Base-by-base conservation (phyloP, 306 rosid species). In the Vigna mungo region DNA sequence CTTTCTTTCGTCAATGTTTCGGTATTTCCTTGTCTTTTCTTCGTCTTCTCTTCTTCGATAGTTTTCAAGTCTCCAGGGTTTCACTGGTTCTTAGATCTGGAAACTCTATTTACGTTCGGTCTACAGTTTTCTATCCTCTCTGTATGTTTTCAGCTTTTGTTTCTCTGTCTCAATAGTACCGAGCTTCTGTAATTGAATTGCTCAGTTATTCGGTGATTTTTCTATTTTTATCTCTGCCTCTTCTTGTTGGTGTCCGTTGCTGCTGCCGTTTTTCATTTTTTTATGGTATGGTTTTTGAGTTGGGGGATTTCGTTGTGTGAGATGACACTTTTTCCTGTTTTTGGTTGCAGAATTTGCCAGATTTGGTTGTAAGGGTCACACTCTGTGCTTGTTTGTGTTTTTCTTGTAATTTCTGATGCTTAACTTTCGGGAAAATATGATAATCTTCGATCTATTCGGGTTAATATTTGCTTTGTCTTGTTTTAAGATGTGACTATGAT, bases 41-140 rank as follows among this genome's bases (percentile, higher is more conserved):
- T 39, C 82, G 25, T 59, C 37, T 30, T 44, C 9, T 8, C 2
- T 55, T 25, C 13, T 61, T 48, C 66, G 21, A 21, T 63, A 14
- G 44, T 47, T 72, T 66, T 68, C 13, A 39, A 77, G 18, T 23
- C 37, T 46, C 56, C 13, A 63, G 51, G 75, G 59, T 10, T 64
- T 30, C 46, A 61, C 66, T 55, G 51, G 13, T 68, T 77, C 34
- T 16, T 71, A 84, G 85, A 84, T 84, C 83, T 68, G 81, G 72
- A 54, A 21, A 46, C 72, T n/a, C 44, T 21, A n/a, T 36, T 27
- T 36, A 47, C 2, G 8, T 55, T 73, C 47, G 15, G 14, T 75
- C 27, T 6, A 7, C 17, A 37, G 0, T 41, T 41, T 41, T 9
- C 46, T 9, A 9, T 52, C 63, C n/a, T 23, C 27, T 15, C 54